Conservation (phyloP, 805 yeast species). For the Kuraishia piskuri region DNA sequence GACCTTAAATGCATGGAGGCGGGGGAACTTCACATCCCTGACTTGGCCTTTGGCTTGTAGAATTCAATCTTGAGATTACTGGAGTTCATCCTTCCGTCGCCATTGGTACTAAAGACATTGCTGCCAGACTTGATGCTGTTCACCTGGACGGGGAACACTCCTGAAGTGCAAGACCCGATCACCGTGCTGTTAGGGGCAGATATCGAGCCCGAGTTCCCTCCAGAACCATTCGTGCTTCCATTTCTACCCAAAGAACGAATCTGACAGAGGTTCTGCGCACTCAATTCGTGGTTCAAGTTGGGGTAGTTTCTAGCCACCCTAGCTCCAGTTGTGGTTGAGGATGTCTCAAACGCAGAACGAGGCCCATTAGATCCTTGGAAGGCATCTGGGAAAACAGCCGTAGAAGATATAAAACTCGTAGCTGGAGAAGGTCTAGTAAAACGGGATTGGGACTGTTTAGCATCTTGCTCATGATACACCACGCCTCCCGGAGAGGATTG, state of each 20-base stretch:
- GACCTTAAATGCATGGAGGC: not conserved
- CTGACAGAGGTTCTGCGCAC: not conserved
- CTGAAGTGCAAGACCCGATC: not conserved
- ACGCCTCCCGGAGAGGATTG: not conserved
- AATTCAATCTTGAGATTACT: not conserved
- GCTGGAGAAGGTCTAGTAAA: constrained; percentile 4
- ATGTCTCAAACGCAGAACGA: not conserved
- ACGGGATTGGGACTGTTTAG: not conserved
- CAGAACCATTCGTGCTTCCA: not conserved
- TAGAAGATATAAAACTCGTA: not conserved
- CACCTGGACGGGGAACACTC: not conserved
- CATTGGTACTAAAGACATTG: not conserved
- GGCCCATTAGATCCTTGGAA: not conserved
- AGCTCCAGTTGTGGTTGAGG: not conserved
- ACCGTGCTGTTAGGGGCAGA: not conserved
- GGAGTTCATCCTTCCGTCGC: not conserved
- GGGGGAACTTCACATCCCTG: not conserved
- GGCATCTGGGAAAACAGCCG: not conserved
- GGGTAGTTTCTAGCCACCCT: not conserved
- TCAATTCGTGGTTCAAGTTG: not conserved
- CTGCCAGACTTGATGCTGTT: not conserved
- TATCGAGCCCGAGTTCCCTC: not conserved
- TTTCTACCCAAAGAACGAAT: not conserved
- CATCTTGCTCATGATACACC: not conserved
- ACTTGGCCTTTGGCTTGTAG: not conserved